A percentile compares a stretch with the other conserved stretches of the same genome.
phyloP scores from a whole-genome alignment of 2,329 filamentous ascomycete genomes.

The Calonectria leucothoes region DNA sequence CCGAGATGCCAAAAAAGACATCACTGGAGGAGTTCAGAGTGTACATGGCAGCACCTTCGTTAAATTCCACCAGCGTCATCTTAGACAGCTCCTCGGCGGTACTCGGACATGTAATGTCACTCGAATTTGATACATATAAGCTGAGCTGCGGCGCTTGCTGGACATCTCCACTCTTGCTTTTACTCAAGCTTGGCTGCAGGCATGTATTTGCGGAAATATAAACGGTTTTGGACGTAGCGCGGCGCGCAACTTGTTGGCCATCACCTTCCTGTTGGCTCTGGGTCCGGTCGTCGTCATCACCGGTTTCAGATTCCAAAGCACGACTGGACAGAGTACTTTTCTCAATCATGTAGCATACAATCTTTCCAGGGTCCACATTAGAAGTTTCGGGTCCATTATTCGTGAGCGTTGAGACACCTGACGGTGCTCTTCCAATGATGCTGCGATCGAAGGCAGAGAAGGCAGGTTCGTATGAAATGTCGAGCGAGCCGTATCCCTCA shows the following conservation, averaged over 20 bases:
- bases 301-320: slow-evolving; percentile 21
- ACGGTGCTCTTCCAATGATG: slow-evolving; percentile 71
- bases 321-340: slow-evolving; percentile 42
- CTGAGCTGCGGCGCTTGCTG: slow-evolving; percentile 75
- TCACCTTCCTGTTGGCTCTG: not conserved
- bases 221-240: slow-evolving; percentile 59
- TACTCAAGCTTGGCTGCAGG: slow-evolving; percentile 70
- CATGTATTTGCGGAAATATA: slow-evolving; percentile 92
- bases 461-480: slow-evolving; percentile 66
- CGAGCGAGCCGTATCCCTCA: slow-evolving; percentile 28
- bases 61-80: slow-evolving; percentile 59
- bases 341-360: slow-evolving; percentile 57
- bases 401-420: slow-evolving; percentile 59
- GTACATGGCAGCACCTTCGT: slow-evolving; percentile 76
- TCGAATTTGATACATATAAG: slow-evolving; percentile 77
- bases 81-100: slow-evolving; percentile 34
- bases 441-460: slow-evolving; percentile 71
- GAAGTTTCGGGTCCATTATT: slow-evolving; percentile 74
- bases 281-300: slow-evolving; percentile 10
- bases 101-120: slow-evolving; percentile 44
- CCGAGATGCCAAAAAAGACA: slow-evolving; percentile 82
- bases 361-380: slow-evolving; percentile 72
- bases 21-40: slow-evolving; percentile 71
- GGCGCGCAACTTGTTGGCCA: slow-evolving; percentile 32
- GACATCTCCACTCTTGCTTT: slow-evolving; percentile 13